These are phyloP conservation scores for Zymoseptoria tritici DNA, from an alignment of 2,329 filamentous ascomycete species.

Conservation along the genomic window DNA sequence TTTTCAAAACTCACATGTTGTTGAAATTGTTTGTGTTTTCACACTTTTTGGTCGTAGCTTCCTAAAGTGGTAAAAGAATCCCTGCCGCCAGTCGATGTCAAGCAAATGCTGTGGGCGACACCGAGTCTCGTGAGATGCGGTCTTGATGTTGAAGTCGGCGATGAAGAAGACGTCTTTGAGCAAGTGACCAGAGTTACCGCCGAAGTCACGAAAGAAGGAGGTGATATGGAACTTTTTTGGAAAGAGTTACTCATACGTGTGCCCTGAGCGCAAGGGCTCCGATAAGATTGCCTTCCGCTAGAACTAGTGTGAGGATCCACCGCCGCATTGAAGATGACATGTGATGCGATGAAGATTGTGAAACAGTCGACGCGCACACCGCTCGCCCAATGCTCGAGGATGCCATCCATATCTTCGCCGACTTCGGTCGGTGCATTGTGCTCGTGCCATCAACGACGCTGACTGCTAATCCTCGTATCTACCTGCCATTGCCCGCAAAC, in stretches of 20 bases:
- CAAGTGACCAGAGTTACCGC: background rate
- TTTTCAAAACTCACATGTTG: constrained; percentile 10
- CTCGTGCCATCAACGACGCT: background rate
- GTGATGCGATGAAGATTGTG: background rate
- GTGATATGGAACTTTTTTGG: background rate
- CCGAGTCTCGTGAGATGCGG: background rate
- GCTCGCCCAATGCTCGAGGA: background rate
- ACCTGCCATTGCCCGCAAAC: background rate
- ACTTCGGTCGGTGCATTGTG: background rate
- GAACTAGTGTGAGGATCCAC: background rate
- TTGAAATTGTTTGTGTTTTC: constrained; percentile 9
- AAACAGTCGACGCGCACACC: background rate
- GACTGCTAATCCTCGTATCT: background rate
- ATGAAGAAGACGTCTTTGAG: background rate
- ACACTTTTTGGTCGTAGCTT: constrained; percentile 3
- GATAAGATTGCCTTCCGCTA: background rate
- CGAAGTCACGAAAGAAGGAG: background rate
- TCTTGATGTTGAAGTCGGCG: background rate
- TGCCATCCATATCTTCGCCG: background rate
- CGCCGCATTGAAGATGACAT: background rate
- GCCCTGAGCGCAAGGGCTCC: background rate
- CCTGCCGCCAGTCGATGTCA: background rate
- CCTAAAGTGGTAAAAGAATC: constrained; percentile 13
- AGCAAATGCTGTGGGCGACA: background rate
- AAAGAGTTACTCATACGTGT: background rate